Conservation (phyloP, 306 rosid genomes). For the Parietaria judaica region DNA sequence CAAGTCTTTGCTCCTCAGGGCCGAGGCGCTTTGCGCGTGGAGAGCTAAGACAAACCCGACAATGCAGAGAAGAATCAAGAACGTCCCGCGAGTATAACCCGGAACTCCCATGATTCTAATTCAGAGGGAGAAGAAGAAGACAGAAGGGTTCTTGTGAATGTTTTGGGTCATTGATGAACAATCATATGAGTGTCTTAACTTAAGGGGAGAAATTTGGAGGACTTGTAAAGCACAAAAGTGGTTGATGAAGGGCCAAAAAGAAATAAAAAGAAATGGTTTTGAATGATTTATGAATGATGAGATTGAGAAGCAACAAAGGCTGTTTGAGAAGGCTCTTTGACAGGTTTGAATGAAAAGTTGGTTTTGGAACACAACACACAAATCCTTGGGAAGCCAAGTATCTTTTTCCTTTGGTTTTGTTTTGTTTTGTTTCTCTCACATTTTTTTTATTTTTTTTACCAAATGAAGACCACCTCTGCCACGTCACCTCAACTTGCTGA, state of each 20-base stretch:
- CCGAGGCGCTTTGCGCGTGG: constrained; percentile 44
- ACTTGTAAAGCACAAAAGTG: constrained; percentile 35
- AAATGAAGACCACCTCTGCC: constrained; percentile 43
- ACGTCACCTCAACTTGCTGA: constrained; percentile 35
- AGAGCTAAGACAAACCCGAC: constrained; percentile 41
- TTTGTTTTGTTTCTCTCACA: constrained; percentile 22
- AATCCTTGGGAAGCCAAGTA: constrained; percentile 83
- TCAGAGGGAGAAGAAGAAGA: constrained; percentile 19
- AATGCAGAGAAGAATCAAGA: constrained; percentile 44
- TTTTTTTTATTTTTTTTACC: constrained; percentile 60
- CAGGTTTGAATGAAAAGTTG: constrained; percentile 82
- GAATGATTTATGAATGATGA: constrained; percentile 73
- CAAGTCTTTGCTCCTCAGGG: constrained; percentile 57
- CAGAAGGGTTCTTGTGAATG: constrained; percentile 13
- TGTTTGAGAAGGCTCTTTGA: constrained; percentile 66
- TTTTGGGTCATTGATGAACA: constrained; percentile 38
- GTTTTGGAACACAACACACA: constrained; percentile 43
- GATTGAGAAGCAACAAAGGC: constrained; percentile 73
- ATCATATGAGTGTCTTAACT: constrained; percentile 32
- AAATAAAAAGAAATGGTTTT: constrained; percentile 25
- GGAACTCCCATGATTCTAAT: constrained; percentile 46
- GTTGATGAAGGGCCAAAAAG: constrained; percentile 37
- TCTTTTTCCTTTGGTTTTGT: constrained; percentile 31
- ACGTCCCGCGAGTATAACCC: constrained; percentile 24
- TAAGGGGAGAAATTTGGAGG: constrained; percentile 48